Conservation (phyloP, 192 early-diverging fungal genomes). For the Pilobolus umbonatus region DNA sequence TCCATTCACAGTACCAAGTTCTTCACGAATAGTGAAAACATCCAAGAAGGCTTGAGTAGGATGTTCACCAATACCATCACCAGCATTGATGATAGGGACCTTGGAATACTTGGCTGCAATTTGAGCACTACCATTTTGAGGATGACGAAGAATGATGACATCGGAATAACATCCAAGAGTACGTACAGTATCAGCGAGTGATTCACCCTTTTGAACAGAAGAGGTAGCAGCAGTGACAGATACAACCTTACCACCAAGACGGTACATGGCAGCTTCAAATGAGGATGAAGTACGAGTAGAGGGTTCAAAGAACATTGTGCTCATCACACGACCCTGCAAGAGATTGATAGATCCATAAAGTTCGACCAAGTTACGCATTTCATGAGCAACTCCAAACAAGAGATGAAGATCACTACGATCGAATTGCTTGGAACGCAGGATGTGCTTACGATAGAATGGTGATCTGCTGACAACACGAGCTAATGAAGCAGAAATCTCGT, state of each 20-base stretch:
- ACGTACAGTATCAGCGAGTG: slow-evolving; percentile 88
- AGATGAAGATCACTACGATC: slow-evolving; percentile 88
- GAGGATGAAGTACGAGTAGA: slow-evolving; percentile 91
- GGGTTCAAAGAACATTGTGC: slow-evolving; percentile 95
- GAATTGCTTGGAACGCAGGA: slow-evolving; percentile 90
- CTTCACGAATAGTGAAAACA: slow-evolving; percentile 87
- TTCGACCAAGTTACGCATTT: slow-evolving; percentile 95
- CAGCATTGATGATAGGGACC: slow-evolving; percentile 94
- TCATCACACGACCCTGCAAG: slow-evolving; percentile 87
- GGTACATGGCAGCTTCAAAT: slow-evolving; percentile 91
- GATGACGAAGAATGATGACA: slow-evolving; percentile 89
- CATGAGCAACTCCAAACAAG: slow-evolving; percentile 92
- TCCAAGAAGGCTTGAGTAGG: slow-evolving; percentile 98
- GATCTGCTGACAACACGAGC: slow-evolving; percentile 58
- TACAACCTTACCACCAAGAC: slow-evolving; percentile 90
- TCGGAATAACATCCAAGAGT: slow-evolving; percentile 92
- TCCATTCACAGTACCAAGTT: slow-evolving; percentile 93
- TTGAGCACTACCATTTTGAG: slow-evolving; percentile 77
- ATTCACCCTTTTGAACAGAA: slow-evolving; percentile 95
- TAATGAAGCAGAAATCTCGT: slow-evolving; percentile 32
- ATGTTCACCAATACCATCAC: slow-evolving; percentile 96
- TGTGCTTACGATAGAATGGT: slow-evolving; percentile 93
- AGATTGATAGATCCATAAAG: slow-evolving; percentile 80
- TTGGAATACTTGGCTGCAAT: slow-evolving; percentile 84
- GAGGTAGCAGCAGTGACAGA: slow-evolving; percentile 75